Evolutionary conservation across 2,329 filamentous ascomycete genomes (phyloP), one percentile per base, ranked within the genome.

Genomic region (Neopestalotiopsis rosae): DNA sequence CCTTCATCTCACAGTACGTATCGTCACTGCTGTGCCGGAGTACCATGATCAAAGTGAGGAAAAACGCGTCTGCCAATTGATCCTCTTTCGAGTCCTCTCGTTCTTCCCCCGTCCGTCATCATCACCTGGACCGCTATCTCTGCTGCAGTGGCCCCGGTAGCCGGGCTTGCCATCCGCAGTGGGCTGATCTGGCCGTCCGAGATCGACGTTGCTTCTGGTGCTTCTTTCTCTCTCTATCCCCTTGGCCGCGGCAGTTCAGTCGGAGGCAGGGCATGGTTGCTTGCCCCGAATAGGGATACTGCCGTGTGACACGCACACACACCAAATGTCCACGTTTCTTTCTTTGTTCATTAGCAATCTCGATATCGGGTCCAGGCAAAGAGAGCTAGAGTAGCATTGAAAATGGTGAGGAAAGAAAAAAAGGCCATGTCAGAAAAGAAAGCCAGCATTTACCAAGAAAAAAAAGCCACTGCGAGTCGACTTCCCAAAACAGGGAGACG

Each of bases 151-250:
- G 12, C 34, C 59, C 59, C 59, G 32, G 59, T 5, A 30, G 24
- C 24, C 57, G 14, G n/a, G 30, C 30, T 30, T 34, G n/a, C n/a
- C 14, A 34, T 30, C 65, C 65, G 28, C 42, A n/a, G 34, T 56
- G 32, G 56, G 56, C n/a, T 67, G 56, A 45, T n/a, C 34, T 61
- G 32, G 65, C 13, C 40, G 65, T 40, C 65, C 34, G 65, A 67
- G 65, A 67, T 67, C 65, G 65, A 67, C 65, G 52, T 59, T 67
- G 65, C 65, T 67, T 61, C 65, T 67, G 24, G 24, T 28, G 24
- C 13, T 59, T 6, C 30, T 61, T 61, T 42, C 6, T 38, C 34
- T 56, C 34, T 32, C n/a, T 30, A 1, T n/a, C 30, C 45, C 65
- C 32, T 61, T 20, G 52, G 24, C 3, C 52, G 40, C 65, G 65